Conservation (phyloP, 1,284 basidiomycete species). For the Hemileia vastatrix region DNA sequence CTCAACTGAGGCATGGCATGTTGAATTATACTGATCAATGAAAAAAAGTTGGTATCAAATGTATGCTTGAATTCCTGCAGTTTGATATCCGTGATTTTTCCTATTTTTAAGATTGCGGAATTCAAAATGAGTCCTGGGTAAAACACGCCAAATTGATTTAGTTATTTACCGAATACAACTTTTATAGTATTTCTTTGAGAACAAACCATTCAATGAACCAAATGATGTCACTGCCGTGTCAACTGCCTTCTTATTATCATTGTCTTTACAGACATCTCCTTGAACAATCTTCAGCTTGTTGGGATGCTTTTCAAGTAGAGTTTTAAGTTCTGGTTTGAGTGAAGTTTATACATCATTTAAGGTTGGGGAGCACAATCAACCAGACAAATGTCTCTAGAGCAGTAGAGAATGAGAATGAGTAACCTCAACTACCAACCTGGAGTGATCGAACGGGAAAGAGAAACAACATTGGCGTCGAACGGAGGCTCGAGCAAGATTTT, state of each 20-base stretch:
- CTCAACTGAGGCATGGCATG: slow-evolving; percentile 4
- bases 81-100: slow-evolving; percentile 1
- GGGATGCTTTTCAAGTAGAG: too few species aligned
- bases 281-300: neutral
- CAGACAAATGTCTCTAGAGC: too few species aligned
- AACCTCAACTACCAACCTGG: too few species aligned
- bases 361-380: too few species aligned
- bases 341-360: too few species aligned
- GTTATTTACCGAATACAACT: too few species aligned
- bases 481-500: slow-evolving; percentile 5
- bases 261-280: slow-evolving; percentile 7
- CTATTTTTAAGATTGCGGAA: slow-evolving; percentile 12
- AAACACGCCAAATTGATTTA: too few species aligned
- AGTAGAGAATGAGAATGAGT: too few species aligned
- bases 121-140: slow-evolving; percentile 19
- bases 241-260: slow-evolving; percentile 13
- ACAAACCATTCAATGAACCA: slow-evolving; percentile 12
- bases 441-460: slow-evolving; percentile 14
- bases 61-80: slow-evolving; percentile 3
- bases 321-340: too few species aligned
- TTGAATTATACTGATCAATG: slow-evolving; percentile 7
- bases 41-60: slow-evolving; percentile 21
- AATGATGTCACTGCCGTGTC: slow-evolving; percentile 7
- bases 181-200: too few species aligned
- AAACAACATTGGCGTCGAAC: slow-evolving; percentile 9